Conservation (phyloP, 192 early-diverging fungal genomes). For the Entomortierella lignicola region DNA sequence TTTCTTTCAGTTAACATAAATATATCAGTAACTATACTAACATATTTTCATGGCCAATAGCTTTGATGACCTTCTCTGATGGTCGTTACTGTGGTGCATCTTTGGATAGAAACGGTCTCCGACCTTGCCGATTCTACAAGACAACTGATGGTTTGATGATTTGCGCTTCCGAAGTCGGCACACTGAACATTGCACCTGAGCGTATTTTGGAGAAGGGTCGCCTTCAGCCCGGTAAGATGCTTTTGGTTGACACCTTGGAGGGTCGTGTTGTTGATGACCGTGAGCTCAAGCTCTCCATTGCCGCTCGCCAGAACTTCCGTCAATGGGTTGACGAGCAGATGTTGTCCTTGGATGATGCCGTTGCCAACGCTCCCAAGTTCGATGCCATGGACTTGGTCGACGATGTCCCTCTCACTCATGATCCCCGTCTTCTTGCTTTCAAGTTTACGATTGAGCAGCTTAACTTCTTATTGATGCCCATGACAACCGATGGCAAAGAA, state of each 20-base stretch:
- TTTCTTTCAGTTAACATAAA: no score
- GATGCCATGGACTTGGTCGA: slow-evolving; percentile 66
- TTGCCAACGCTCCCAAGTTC: slow-evolving; percentile 50
- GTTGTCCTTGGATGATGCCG: slow-evolving; percentile 76
- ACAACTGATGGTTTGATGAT: slow-evolving; percentile 95
- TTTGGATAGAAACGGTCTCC: slow-evolving; percentile 97
- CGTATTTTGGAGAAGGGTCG: slow-evolving; percentile 90
- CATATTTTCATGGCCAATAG: slow-evolving; percentile 9
- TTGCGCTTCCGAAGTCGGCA: slow-evolving; percentile 97
- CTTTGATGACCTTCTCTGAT: slow-evolving; percentile 97
- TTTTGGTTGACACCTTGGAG: slow-evolving; percentile 93
- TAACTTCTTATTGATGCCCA: slow-evolving; percentile 88
- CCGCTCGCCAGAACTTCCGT: slow-evolving; percentile 77
- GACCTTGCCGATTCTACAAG: slow-evolving; percentile 98
- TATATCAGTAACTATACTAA: not conserved
- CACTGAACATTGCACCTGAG: slow-evolving; percentile 84
- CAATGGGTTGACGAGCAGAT: slow-evolving; percentile 89
- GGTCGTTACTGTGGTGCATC: slow-evolving; percentile 97
- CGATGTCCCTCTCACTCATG: slow-evolving; percentile 70
- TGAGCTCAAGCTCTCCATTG: slow-evolving; percentile 85
- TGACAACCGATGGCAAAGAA: slow-evolving; percentile 91
- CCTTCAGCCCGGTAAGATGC: slow-evolving; percentile 96
- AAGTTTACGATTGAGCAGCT: slow-evolving; percentile 95
- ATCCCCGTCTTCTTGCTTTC: slow-evolving; percentile 86
- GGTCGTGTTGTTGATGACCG: slow-evolving; percentile 92